A percentile compares a stretch with the other conserved stretches of the same genome.
Evolutionary conservation across 352 stramenopile species (phyloP).

Genomic region (Hyphochytrium catenoides): DNA sequence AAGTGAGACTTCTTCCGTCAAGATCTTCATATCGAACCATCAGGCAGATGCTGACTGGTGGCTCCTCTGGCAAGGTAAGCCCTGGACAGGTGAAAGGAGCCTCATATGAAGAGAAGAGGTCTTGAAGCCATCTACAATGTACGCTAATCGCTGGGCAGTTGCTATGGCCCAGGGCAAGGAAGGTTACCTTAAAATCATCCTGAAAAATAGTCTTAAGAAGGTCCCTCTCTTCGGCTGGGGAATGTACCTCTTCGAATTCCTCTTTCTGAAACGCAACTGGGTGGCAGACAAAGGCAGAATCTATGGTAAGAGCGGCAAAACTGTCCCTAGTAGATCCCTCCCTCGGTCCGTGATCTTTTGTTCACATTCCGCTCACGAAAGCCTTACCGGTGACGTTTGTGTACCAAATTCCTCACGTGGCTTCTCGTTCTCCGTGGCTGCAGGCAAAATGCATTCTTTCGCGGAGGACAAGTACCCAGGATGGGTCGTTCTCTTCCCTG

Average conservation of each 20-base stretch:
- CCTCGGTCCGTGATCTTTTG: no score
- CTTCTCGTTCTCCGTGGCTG: background rate
- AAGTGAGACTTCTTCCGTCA: conserved; percentile 30
- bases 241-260: conserved; percentile 67
- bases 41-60: conserved; percentile 75
- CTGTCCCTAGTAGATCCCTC: no score
- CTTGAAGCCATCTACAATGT: background rate
- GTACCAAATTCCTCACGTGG: no score
- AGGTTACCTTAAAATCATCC: conserved; percentile 68
- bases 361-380: no score
- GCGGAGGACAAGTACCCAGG: conserved; percentile 56
- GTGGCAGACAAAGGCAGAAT: no score
- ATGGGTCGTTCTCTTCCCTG: conserved; percentile 66
- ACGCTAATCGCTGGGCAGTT: conserved; percentile 10
- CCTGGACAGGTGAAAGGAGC: no score
- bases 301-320: no score
- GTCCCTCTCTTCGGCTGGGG: conserved; percentile 64
- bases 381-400: no score
- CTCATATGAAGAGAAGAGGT: background rate
- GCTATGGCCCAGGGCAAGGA: conserved; percentile 25
- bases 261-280: conserved; percentile 61
- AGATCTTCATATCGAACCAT: conserved; percentile 72
- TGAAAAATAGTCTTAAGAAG: conserved; percentile 69
- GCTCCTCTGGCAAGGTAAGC: conserved; percentile 62
- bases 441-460: conserved; percentile 41